These are phyloP conservation scores for Euphorbia pulcherrima DNA, from an alignment of 345 rosid genomes.

Conservation along the genomic window DNA sequence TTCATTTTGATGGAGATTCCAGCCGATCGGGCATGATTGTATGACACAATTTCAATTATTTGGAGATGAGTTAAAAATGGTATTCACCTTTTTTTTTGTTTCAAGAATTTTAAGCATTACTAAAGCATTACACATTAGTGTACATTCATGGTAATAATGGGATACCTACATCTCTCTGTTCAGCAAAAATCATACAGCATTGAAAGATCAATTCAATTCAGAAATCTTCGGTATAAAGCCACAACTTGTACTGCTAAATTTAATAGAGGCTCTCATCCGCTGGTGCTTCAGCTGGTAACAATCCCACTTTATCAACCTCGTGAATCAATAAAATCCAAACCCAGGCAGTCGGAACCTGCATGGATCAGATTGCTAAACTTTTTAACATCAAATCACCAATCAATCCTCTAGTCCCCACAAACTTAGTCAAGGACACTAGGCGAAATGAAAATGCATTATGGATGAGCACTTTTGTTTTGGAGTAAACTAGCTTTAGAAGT, in stretches of 20 bases:
- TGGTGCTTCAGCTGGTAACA: background rate
- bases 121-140: too few relatives aligned
- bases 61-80: too few relatives aligned
- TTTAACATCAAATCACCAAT: background rate
- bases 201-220: background rate
- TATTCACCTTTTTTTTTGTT: background rate
- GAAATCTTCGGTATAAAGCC: background rate
- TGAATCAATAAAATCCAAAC: background rate
- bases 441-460: background rate
- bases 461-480: background rate
- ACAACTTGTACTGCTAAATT: background rate
- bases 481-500: background rate
- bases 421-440: background rate
- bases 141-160: background rate
- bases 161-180: background rate
- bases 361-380: background rate
- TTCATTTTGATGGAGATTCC: background rate
- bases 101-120: background rate
- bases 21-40: too few relatives aligned
- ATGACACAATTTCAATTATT: too few relatives aligned
- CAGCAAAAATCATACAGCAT: background rate
- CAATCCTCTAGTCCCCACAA: background rate
- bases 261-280: slow-evolving; percentile 4
- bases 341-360: slow-evolving; percentile 4
- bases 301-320: background rate